Evolutionary conservation across 2,329 filamentous ascomycete genomes (phyloP).

Genomic region (Cyphellophora attinorum): DNA sequence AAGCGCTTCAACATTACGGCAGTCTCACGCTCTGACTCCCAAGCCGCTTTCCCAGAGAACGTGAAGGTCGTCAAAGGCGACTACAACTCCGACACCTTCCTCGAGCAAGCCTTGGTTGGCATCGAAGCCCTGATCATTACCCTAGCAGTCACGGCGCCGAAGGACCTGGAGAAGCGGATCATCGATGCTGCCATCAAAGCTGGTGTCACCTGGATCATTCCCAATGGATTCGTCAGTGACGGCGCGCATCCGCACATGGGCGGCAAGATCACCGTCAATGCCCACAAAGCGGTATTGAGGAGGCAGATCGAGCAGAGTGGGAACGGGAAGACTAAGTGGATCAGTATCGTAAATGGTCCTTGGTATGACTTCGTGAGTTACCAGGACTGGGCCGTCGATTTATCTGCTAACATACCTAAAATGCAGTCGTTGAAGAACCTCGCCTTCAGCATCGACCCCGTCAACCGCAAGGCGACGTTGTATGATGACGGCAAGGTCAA

Average conservation of each 20-base stretch:
- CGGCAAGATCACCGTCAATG: conserved; percentile 11
- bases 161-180: conserved; percentile 38
- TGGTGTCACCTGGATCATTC: conserved; percentile 46
- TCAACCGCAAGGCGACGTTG: conserved; percentile 32
- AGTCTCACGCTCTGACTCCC: conserved; percentile 38
- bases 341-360: conserved; percentile 37
- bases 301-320: too few species aligned
- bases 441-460: conserved; percentile 42
- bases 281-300: too few species aligned
- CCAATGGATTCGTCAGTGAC: conserved; percentile 34
- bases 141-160: conserved; percentile 32
- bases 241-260: conserved; percentile 28
- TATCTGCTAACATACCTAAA: conserved; percentile 30
- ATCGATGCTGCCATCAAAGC: conserved; percentile 47
- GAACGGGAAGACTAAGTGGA: too few species aligned
- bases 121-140: conserved; percentile 53
- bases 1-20: conserved; percentile 45
- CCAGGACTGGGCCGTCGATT: too few species aligned
- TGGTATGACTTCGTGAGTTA: conserved; percentile 51
- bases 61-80: conserved; percentile 22
- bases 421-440: too few species aligned
- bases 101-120: conserved; percentile 41
- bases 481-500: conserved; percentile 48
- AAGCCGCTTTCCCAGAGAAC: conserved; percentile 34
- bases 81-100: conserved; percentile 36